phyloP scores from a whole-genome alignment of 352 stramenopile species.

The Phytophthora citrophthora region DNA sequence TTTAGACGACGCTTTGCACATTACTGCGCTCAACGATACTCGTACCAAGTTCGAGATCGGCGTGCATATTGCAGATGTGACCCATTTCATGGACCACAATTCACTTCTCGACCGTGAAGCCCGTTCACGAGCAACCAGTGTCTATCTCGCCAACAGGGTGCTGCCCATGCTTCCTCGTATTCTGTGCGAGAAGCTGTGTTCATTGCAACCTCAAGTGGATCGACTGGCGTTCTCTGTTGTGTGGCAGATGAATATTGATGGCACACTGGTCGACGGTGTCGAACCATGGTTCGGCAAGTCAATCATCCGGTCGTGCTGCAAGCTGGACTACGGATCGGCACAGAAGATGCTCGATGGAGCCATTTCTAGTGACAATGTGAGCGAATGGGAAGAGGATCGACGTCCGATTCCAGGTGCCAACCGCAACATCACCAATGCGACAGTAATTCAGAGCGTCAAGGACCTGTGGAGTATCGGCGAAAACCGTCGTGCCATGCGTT shows the following conservation, averaged over 20 bases:
- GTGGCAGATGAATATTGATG: conserved; percentile 97
- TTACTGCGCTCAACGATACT: conserved; percentile 70
- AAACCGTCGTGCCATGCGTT: conserved; percentile 82
- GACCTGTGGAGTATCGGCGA: conserved; percentile 68
- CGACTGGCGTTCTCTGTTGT: conserved; percentile 95
- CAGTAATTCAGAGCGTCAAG: conserved; percentile 72
- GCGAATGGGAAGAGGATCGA: conserved; percentile 70
- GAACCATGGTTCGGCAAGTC: conserved; percentile 96
- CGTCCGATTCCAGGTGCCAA: conserved; percentile 56
- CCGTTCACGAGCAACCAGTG: conserved; percentile 92
- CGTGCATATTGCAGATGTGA: conserved; percentile 99
- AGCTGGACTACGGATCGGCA: conserved; percentile 96
- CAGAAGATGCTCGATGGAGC: conserved; percentile 96
- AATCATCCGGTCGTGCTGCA: conserved; percentile 97
- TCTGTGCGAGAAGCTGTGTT: conserved; percentile 97
- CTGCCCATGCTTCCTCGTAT: conserved; percentile 97
- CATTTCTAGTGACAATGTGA: conserved; percentile 71
- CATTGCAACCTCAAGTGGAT: conserved; percentile 96
- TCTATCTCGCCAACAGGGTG: conserved; percentile 96
- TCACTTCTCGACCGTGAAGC: conserved; percentile 96
- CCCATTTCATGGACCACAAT: conserved; percentile 92
- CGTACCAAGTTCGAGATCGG: conserved; percentile 89
- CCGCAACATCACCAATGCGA: conserved; percentile 51
- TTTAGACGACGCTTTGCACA: conserved; percentile 97
- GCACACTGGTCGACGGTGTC: conserved; percentile 87